phyloP scores from a whole-genome alignment of 345 rosid species.

The Salix suchowensis region DNA sequence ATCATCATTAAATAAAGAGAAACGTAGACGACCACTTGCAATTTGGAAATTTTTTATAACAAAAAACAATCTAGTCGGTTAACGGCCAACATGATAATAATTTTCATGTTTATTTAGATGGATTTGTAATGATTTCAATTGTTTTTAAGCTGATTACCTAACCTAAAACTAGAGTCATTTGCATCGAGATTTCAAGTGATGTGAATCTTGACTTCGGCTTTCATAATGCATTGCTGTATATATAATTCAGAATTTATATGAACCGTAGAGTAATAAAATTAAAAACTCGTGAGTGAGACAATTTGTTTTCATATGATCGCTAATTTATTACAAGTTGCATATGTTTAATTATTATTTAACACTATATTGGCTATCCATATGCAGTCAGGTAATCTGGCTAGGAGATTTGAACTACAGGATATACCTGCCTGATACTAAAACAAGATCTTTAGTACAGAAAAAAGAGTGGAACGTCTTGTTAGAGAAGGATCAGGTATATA shows the following conservation, averaged over 20 bases:
- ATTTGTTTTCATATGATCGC: not conserved
- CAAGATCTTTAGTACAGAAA: conserved; percentile 46
- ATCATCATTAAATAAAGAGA: not conserved
- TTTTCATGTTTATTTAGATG: not conserved
- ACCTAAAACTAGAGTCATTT: not conserved
- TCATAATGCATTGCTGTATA: not conserved
- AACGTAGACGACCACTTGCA: not conserved
- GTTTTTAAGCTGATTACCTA: not conserved
- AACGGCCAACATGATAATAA: not conserved
- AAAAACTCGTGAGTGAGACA: not conserved
- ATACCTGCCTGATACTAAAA: conserved; percentile 39
- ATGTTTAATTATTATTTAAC: not conserved
- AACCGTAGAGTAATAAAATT: not conserved
- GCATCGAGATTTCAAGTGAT: not conserved
- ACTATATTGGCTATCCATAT: not conserved
- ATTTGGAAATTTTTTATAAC: not conserved
- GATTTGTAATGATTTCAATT: not conserved
- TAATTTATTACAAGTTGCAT: not conserved
- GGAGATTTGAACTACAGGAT: conserved; percentile 97
- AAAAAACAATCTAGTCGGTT: not conserved
- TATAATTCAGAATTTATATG: not conserved
- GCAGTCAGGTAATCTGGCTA: conserved; percentile 84
- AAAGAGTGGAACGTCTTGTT: conserved; percentile 80
- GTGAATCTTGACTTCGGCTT: not conserved
- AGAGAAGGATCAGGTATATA: conserved; percentile 70